These are phyloP conservation scores for Scedosporium apiospermum DNA, from an alignment of 2,329 filamentous ascomycete species.

Conservation along the genomic window DNA sequence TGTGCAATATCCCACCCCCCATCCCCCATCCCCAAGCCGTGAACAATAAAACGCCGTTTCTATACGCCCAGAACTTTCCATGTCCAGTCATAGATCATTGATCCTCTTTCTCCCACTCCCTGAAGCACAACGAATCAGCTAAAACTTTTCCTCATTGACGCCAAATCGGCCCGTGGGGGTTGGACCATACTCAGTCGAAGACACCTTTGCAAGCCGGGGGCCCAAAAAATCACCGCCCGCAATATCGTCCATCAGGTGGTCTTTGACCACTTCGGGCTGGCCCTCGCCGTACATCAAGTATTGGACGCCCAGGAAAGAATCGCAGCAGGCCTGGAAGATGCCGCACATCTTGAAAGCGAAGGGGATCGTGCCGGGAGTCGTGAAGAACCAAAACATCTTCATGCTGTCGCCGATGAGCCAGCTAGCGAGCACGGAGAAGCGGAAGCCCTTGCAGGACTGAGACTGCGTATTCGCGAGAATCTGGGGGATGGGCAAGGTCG, in stretches of 20 bases:
- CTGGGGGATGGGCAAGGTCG: slow-evolving; percentile 73
- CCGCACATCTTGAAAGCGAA: slow-evolving; percentile 75
- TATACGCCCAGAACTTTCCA: not conserved
- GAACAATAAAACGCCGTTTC: too few relatives aligned
- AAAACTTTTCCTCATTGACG: not conserved
- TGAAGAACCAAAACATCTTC: slow-evolving; percentile 85
- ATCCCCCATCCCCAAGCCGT: too few relatives aligned
- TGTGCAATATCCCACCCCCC: too few relatives aligned
- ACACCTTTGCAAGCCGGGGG: slow-evolving; percentile 2
- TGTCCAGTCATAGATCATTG: not conserved
- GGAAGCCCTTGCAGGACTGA: slow-evolving; percentile 67
- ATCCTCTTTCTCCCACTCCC: not conserved
- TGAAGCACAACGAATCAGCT: not conserved
- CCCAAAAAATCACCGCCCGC: not conserved
- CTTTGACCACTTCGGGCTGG: slow-evolving; percentile 13
- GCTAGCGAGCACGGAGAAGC: slow-evolving; percentile 63
- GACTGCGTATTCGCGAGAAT: slow-evolving; percentile 60
- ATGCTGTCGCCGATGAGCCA: slow-evolving; percentile 75
- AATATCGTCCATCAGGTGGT: slow-evolving; percentile 1
- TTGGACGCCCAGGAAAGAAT: slow-evolving; percentile 64
- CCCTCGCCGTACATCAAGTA: slow-evolving; percentile 60
- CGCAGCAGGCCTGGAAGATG: slow-evolving; percentile 70
- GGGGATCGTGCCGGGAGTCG: slow-evolving; percentile 58
- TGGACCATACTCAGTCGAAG: slow-evolving; percentile 1
- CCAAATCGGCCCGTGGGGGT: not conserved